Evolutionary conservation across 176 grass and related monocot species (phyloP).

Genomic region (Ampelocalamus luodianensis): DNA sequence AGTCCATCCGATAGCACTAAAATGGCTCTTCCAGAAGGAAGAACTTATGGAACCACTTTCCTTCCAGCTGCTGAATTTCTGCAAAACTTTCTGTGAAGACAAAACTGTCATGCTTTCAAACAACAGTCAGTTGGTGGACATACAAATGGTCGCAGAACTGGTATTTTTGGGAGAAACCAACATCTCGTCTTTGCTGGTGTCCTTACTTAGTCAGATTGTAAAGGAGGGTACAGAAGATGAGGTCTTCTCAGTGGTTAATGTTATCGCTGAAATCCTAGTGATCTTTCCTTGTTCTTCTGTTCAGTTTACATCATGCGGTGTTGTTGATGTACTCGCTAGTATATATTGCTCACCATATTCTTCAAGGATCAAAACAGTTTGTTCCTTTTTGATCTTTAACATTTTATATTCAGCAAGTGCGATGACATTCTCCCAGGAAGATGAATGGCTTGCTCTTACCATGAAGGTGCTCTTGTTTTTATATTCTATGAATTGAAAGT

Average conservation of each 20-base stretch:
- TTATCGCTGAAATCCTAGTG: conserved; percentile 66
- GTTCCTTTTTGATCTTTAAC: conserved; percentile 71
- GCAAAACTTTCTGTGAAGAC: conserved; percentile 64
- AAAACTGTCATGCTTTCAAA: conserved; percentile 49
- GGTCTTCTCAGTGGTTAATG: conserved; percentile 55
- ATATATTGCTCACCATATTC: conserved; percentile 52
- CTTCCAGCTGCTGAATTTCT: conserved; percentile 73
- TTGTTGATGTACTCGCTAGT: conserved; percentile 54
- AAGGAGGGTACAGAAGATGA: conserved; percentile 65
- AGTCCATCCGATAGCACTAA: conserved; percentile 68
- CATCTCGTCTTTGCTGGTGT: conserved; percentile 58
- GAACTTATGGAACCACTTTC: conserved; percentile 65
- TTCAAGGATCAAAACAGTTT: conserved; percentile 51
- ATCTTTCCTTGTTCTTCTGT: conserved; percentile 61
- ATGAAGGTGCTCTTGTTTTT: conserved; percentile 66
- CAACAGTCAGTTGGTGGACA: conserved; percentile 60
- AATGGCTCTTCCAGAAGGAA: conserved; percentile 86
- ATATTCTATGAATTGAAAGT: conserved; percentile 29
- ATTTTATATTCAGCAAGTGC: conserved; percentile 66
- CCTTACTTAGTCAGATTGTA: conserved; percentile 59
- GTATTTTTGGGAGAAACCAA: conserved; percentile 66
- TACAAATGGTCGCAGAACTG: conserved; percentile 71
- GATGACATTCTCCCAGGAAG: conserved; percentile 46
- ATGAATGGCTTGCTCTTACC: conserved; percentile 75
- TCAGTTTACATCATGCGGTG: conserved; percentile 67